Base-by-base conservation (phyloP, 805 yeast genomes). In the Yamadazyma laniorum region DNA sequence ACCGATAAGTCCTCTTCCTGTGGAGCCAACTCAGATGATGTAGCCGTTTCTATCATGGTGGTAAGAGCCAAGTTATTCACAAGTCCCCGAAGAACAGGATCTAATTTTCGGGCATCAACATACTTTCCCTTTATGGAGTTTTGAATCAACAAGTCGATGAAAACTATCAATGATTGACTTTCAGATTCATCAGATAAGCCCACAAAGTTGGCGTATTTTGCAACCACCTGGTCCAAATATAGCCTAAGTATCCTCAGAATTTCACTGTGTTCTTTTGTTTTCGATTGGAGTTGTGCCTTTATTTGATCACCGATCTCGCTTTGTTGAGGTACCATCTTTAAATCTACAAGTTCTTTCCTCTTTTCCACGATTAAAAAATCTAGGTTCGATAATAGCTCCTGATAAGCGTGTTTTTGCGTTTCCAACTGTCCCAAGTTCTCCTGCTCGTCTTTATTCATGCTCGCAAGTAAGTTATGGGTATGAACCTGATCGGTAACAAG, bases 51-150 rank as follows among this genome's bases (percentile, higher is more conserved):
- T 26, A 29, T 13, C 12, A 29, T 26, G 21, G 18, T 29, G 29
- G 25, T 44, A 17, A 29, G 19, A 4, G 22, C 13, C 25, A 35
- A 18, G 19, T 19, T 13, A 2, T 40, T 19, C 19, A 32, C 37
- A 7, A 37, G 18, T 18, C 13, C 16, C n/a, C n/a, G n/a, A 22
- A 30, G 34, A 3, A 37, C 23, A n/a, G 33, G 31, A 17, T 15
- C 15, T 18, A 27, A 21, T 21, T 29, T 21, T 7, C 28, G 23
- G 23, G 25, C 25, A 19, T 28, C 30, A 14, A 31, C n/a, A 25
- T 13, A 26, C 21, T 6, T n/a, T 7, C 27, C 37, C 6, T 9
- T 18, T 7, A 21, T 13, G 13, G 37, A 32, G 15, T 18, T 25
- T 4, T 16, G 13, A 6, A 37, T 22, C 23, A 33, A 23, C 17